Evolutionary conservation across 2,329 filamentous ascomycete species (phyloP).

Genomic region (Xylariales sp.): DNA sequence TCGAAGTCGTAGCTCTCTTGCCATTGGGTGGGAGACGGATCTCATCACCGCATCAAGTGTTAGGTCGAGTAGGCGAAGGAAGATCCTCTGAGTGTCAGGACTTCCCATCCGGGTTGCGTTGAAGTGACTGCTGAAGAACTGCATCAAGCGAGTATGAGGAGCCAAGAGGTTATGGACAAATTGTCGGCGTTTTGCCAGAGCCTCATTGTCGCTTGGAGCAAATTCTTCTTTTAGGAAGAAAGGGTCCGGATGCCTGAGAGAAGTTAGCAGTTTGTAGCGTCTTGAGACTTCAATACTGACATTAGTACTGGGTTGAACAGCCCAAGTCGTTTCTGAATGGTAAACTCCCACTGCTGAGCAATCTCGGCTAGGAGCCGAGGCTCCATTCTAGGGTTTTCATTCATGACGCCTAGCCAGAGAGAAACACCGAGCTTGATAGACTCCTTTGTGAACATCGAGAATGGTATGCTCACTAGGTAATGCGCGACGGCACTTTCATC

Average conservation of each 20-base stretch:
- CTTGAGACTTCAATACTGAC: slow-evolving; percentile 33
- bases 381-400: slow-evolving; percentile 88
- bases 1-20: slow-evolving; percentile 87
- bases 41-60: slow-evolving; percentile 72
- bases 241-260: slow-evolving; percentile 68
- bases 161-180: slow-evolving; percentile 76
- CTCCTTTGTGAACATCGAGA: slow-evolving; percentile 87
- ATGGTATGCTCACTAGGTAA: slow-evolving; percentile 88
- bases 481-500: slow-evolving; percentile 77
- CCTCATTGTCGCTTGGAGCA: slow-evolving; percentile 78
- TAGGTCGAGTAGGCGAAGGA: slow-evolving; percentile 72
- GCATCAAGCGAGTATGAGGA: slow-evolving; percentile 78
- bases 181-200: slow-evolving; percentile 71
- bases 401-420: slow-evolving; percentile 93
- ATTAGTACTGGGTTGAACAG: slow-evolving; percentile 72
- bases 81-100: slow-evolving; percentile 73
- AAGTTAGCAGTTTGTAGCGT: slow-evolving; percentile 1
- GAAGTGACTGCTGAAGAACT: slow-evolving; percentile 92
- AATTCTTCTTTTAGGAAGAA: slow-evolving; percentile 92
- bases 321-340: slow-evolving; percentile 70
- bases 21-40: slow-evolving; percentile 75
- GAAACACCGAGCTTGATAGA: slow-evolving; percentile 95
- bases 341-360: slow-evolving; percentile 84
- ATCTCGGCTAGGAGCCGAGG: slow-evolving; percentile 82
- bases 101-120: slow-evolving; percentile 86